These are phyloP conservation scores for Imleria badia DNA, from an alignment of 768 basidiomycete species.

Conservation along the genomic window DNA sequence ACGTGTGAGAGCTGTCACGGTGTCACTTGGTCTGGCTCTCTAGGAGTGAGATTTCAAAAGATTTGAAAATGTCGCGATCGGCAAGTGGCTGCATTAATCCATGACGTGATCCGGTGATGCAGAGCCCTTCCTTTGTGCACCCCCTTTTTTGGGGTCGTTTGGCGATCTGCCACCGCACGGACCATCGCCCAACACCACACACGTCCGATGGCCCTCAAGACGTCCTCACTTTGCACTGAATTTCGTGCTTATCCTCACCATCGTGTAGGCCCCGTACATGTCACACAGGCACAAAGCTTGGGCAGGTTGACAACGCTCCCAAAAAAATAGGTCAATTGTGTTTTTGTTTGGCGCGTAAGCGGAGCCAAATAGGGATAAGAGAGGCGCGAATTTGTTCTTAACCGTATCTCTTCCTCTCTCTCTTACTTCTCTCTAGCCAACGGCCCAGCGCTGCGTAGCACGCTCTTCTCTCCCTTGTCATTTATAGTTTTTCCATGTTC, in stretches of 20 bases:
- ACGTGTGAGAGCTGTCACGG: slow-evolving; percentile 2
- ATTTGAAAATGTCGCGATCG: slow-evolving; percentile 32
- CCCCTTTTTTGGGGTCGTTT: slow-evolving; percentile 15
- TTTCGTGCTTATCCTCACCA: not conserved
- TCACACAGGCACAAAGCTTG: slow-evolving; percentile 1
- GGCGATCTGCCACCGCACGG: slow-evolving; percentile 33
- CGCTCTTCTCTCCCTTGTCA: slow-evolving; percentile 60
- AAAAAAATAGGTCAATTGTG: slow-evolving; percentile 34
- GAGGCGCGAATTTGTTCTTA: slow-evolving; percentile 35
- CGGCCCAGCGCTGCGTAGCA: slow-evolving; percentile 55
- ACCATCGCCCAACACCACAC: slow-evolving; percentile 8
- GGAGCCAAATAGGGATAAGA: slow-evolving; percentile 45
- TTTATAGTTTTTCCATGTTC: slow-evolving; percentile 52
- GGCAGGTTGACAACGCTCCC: slow-evolving; percentile 12
- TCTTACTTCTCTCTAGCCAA: slow-evolving; percentile 57
- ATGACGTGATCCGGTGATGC: slow-evolving; percentile 36
- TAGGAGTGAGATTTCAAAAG: slow-evolving; percentile 8
- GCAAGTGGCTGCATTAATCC: slow-evolving; percentile 26
- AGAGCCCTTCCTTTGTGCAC: not conserved
- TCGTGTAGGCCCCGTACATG: slow-evolving; percentile 7
- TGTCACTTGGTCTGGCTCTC: not conserved
- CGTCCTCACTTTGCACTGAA: not conserved
- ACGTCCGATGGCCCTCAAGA: not conserved
- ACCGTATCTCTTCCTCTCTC: slow-evolving; percentile 49
- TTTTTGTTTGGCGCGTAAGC: slow-evolving; percentile 41